Evolutionary conservation across 2,329 filamentous ascomycete species (phyloP).

Genomic region (Penicillium sp.): DNA sequence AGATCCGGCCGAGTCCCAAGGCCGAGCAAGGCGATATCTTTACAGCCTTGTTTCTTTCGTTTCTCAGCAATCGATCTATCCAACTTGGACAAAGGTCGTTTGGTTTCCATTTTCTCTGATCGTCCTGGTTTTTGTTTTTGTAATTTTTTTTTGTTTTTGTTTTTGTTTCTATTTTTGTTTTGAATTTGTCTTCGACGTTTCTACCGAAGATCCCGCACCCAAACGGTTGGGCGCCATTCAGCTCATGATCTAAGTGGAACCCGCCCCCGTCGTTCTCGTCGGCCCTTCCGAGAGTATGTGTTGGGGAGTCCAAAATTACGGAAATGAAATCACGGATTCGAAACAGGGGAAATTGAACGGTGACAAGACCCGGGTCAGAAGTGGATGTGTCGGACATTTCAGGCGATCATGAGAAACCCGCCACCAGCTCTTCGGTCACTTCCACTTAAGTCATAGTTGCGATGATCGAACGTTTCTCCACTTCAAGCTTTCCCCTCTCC

Average conservation of each 20-base stretch:
- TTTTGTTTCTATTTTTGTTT: not conserved
- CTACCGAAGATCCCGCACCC: conserved; percentile 19
- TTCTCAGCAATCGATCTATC: conserved; percentile 2
- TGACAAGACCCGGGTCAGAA: conserved; percentile 1
- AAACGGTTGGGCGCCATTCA: conserved; percentile 19
- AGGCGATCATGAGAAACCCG: conserved; percentile 10
- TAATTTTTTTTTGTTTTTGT: not conserved
- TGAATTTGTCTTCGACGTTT: conserved; percentile 18
- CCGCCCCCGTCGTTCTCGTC: conserved; percentile 9
- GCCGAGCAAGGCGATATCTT: conserved; percentile 3
- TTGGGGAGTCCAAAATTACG: not conserved
- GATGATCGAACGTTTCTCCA: conserved; percentile 20
- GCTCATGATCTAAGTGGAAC: conserved; percentile 16
- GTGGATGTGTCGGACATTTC: conserved; percentile 22
- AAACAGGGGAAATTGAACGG: not conserved
- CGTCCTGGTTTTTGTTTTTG: not conserved
- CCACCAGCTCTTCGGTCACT: conserved; percentile 13
- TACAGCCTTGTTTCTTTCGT: not conserved
- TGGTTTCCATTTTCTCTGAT: not conserved
- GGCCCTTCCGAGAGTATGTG: conserved; percentile 13
- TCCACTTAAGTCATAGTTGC: conserved; percentile 21
- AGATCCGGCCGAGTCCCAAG: conserved; percentile 18
- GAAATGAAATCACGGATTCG: not conserved
- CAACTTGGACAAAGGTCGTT: not conserved
- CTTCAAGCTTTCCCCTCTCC: conserved; percentile 1